phyloP scores from a whole-genome alignment of 78 protist species.

The Dictyostelium firmibasis region DNA sequence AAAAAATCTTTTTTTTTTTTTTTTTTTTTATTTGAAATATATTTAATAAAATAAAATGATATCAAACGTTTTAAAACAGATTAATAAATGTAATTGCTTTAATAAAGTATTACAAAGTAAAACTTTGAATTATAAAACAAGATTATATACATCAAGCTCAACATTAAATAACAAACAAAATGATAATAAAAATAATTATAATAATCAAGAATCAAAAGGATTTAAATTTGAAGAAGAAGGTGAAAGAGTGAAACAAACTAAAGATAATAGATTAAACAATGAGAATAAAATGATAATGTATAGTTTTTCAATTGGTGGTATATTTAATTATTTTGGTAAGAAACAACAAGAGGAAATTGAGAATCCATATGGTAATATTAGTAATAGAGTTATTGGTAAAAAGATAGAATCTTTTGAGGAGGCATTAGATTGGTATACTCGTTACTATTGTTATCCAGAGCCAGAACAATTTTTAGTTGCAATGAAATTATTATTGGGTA shows the following conservation, averaged over 20 bases:
- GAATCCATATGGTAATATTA: background rate
- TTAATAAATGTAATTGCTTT: background rate
- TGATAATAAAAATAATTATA: background rate
- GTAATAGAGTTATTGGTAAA: background rate
- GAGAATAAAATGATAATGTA: background rate
- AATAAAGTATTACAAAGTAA: background rate
- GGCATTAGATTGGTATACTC: constrained; percentile 63
- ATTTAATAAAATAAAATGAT: background rate
- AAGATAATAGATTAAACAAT: background rate
- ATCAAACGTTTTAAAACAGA: background rate
- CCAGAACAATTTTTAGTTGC: constrained; percentile 25
- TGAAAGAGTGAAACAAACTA: background rate
- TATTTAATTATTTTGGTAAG: background rate
- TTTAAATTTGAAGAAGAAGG: background rate
- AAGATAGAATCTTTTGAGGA: constrained; percentile 18
- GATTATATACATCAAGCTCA: background rate
- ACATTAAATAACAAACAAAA: background rate
- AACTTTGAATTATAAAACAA: background rate
- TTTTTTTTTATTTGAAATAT: background rate
- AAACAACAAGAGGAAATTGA: background rate
- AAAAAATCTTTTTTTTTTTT: background rate
- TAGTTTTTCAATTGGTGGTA: constrained; percentile 24
- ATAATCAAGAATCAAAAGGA: background rate
- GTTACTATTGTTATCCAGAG: constrained; percentile 15
- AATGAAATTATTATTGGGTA: constrained; percentile 26